phyloP scores from a whole-genome alignment of 1,139 yeast genomes.

The Kurtzmaniella quercitrusa region DNA sequence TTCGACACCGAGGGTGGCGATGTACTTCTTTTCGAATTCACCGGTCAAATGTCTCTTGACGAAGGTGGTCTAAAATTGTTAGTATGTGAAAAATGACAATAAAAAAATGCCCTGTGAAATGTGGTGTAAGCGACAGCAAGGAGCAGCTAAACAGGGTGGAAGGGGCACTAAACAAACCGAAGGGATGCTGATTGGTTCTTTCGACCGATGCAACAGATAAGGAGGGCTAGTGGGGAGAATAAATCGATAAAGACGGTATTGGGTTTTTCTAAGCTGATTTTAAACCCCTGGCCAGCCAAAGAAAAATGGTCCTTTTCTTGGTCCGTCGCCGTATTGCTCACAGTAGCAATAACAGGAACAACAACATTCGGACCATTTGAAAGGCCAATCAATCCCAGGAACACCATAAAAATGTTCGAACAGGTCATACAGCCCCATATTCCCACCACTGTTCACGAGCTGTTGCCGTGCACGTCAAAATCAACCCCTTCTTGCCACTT shows the following conservation, averaged over 20 bases:
- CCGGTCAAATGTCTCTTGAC: conserved; percentile 99
- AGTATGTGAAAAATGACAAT: conserved; percentile 4
- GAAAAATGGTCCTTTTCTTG: no score
- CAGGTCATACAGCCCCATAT: not conserved
- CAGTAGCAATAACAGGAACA: not conserved
- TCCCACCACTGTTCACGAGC: no score
- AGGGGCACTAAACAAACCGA: no score
- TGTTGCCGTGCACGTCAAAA: not conserved
- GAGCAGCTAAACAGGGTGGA: no score
- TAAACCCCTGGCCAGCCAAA: no score
- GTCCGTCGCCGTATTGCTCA: not conserved
- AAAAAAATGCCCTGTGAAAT: not conserved
- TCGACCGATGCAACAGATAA: no score
- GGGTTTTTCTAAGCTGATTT: no score
- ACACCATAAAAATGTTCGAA: not conserved
- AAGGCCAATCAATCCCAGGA: not conserved
- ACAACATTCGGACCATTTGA: not conserved
- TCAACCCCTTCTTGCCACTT: not conserved
- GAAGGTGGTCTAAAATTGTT: conserved; percentile 71
- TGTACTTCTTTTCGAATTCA: conserved; percentile 98
- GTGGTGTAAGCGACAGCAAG: no score
- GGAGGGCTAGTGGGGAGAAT: no score
- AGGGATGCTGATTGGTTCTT: no score
- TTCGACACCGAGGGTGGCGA: conserved; percentile 99
- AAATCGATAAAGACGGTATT: no score